Conservation (phyloP, 768 basidiomycete species). For the Amanita phalloides region DNA sequence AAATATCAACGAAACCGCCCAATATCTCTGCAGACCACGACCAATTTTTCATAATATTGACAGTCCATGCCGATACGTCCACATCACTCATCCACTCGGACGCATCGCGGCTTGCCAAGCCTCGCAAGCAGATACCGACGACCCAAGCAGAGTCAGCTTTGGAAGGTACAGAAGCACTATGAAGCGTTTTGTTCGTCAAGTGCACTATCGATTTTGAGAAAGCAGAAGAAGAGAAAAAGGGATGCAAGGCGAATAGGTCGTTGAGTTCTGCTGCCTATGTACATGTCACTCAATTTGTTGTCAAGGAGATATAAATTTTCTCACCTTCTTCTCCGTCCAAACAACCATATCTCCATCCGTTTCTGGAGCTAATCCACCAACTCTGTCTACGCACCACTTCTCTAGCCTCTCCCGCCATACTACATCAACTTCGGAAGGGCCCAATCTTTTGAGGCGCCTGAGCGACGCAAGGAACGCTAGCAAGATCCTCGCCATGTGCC, state of each 20-base stretch:
- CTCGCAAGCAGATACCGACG: slow-evolving; percentile 47
- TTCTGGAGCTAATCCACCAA: slow-evolving; percentile 12
- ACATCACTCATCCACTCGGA: slow-evolving; percentile 37
- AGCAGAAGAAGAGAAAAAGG: slow-evolving; percentile 34
- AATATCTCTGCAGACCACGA: slow-evolving; percentile 46
- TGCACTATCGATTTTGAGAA: slow-evolving; percentile 22
- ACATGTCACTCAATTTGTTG: not conserved
- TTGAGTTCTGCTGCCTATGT: slow-evolving; percentile 39
- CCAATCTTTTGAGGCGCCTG: slow-evolving; percentile 36
- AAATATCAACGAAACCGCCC: slow-evolving; percentile 31
- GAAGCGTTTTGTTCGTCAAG: slow-evolving; percentile 33
- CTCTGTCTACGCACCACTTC: slow-evolving; percentile 31
- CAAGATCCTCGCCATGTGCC: slow-evolving; percentile 29
- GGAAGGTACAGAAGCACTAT: not conserved
- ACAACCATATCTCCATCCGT: not conserved
- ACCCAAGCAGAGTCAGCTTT: slow-evolving; percentile 39
- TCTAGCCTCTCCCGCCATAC: slow-evolving; percentile 50
- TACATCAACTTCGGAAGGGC: slow-evolving; percentile 35
- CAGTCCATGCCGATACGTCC: slow-evolving; percentile 41
- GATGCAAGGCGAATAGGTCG: slow-evolving; percentile 42
- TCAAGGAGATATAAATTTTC: not conserved
- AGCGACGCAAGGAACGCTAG: slow-evolving; percentile 43
- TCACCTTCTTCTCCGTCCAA: slow-evolving; percentile 2
- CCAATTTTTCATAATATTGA: slow-evolving; percentile 38
- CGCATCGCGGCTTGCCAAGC: slow-evolving; percentile 31